phyloP scores from a whole-genome alignment of 768 basidiomycete species.

The Serpula lacrymans region DNA sequence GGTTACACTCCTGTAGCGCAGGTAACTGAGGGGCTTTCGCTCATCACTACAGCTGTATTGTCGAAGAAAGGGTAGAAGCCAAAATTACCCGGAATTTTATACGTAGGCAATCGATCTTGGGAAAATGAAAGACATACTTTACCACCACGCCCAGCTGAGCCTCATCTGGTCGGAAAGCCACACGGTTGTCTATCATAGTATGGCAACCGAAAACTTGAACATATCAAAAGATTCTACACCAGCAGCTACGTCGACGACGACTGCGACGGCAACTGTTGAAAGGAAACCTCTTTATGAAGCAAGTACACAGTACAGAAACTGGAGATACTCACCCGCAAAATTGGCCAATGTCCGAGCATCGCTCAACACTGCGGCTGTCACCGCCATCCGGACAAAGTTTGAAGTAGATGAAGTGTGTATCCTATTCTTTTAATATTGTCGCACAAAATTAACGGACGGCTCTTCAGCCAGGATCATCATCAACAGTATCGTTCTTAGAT shows the following conservation, averaged over 20 bases:
- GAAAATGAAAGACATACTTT: no score
- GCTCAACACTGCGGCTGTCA: constrained; percentile 74
- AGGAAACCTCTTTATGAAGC: constrained; percentile 63
- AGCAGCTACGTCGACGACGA: not conserved
- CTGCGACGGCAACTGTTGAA: constrained; percentile 4
- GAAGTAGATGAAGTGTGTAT: constrained; percentile 76
- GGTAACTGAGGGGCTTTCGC: no score
- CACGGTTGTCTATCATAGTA: constrained; percentile 2
- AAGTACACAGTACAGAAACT: constrained; percentile 81
- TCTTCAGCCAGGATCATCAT: constrained; percentile 67
- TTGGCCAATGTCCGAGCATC: constrained; percentile 57
- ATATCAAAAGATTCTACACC: no score
- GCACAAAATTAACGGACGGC: constrained; percentile 15
- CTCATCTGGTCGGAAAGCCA: not conserved
- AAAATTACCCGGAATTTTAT: no score
- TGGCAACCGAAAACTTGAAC: constrained; percentile 3
- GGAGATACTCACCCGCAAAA: constrained; percentile 78
- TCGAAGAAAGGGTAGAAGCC: no score
- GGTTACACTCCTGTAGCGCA: no score
- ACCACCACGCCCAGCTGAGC: no score
- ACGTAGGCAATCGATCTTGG: no score
- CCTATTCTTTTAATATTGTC: no score
- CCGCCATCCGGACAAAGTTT: constrained; percentile 72
- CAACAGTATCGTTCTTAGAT: constrained; percentile 66
- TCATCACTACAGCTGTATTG: no score